Conservation (phyloP, 768 basidiomycete genomes). For the Mycena haematopus region DNA sequence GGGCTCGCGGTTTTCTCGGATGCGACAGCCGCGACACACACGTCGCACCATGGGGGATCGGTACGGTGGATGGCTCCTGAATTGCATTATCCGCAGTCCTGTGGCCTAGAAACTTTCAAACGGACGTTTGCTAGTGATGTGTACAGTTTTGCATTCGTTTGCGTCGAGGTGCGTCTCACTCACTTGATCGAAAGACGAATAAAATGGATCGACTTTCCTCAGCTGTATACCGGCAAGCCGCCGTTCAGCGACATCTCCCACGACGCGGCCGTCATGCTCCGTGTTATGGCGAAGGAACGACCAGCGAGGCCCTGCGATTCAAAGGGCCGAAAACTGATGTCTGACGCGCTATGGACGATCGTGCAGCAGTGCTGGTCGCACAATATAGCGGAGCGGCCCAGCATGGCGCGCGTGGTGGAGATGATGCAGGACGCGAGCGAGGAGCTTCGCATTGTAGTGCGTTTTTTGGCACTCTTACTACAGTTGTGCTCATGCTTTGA, state of each 20-base stretch:
- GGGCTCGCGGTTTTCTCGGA: slow-evolving; percentile 36
- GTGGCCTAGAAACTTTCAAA: slow-evolving; percentile 26
- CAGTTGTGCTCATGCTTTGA: background rate
- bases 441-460: slow-evolving; percentile 14
- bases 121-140: slow-evolving; percentile 34
- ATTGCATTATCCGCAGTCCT: slow-evolving; percentile 32
- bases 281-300: slow-evolving; percentile 30
- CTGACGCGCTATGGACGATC: slow-evolving; percentile 27
- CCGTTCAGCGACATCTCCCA: slow-evolving; percentile 32
- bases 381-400: slow-evolving; percentile 23
- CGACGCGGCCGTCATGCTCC: slow-evolving; percentile 31
- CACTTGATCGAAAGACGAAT: background rate
- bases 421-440: slow-evolving; percentile 24
- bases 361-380: slow-evolving; percentile 31
- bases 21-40: slow-evolving; percentile 32
- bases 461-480: background rate
- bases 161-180: slow-evolving; percentile 31
- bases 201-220: background rate
- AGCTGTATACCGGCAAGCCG: slow-evolving; percentile 32
- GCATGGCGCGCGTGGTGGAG: slow-evolving; percentile 28
- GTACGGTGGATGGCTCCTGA: slow-evolving; percentile 38
- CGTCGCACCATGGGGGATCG: slow-evolving; percentile 29
- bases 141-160: slow-evolving; percentile 33
- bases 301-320: slow-evolving; percentile 29
- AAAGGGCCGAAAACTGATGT: slow-evolving; percentile 15